A percentile compares a stretch with the other conserved stretches of the same genome.
Conservation (phyloP, 75 land plant genomes). For the Picea glauca region DNA sequence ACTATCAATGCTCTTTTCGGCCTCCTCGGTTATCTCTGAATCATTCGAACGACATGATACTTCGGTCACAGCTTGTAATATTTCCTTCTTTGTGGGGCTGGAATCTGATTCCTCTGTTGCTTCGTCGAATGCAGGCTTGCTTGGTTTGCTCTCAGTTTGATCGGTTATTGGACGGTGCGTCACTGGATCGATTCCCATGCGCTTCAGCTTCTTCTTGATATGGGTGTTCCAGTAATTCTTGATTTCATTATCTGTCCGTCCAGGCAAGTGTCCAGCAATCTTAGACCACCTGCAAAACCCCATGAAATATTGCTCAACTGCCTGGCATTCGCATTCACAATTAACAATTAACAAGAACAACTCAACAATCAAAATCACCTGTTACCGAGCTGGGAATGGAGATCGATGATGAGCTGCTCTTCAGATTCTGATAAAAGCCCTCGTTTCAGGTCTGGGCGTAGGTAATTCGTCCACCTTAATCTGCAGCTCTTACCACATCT, state of each 20-base stretch:
- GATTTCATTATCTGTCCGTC: slow-evolving; percentile 9
- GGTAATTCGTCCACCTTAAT: slow-evolving; percentile 67
- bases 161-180: background rate
- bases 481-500: slow-evolving; percentile 80
- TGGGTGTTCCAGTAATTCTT: slow-evolving; percentile 16
- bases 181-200: slow-evolving; percentile 10
- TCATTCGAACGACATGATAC: too few species aligned
- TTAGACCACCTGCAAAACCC: slow-evolving; percentile 8
- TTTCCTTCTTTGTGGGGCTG: too few species aligned
- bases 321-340: background rate
- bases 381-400: slow-evolving; percentile 75
- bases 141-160: too few species aligned
- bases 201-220: slow-evolving; percentile 14
- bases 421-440: slow-evolving; percentile 63
- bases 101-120: too few species aligned
- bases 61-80: too few species aligned
- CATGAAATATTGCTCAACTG: background rate
- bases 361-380: slow-evolving; percentile 24
- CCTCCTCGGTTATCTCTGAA: too few species aligned
- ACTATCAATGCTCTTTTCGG: too few species aligned
- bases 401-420: slow-evolving; percentile 74
- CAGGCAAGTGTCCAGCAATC: slow-evolving; percentile 11
- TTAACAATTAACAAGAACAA: background rate
- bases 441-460: slow-evolving; percentile 72
- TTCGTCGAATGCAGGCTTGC: too few species aligned